Evolutionary conservation across 176 grass and related monocot species (phyloP), one percentile per base, ranked within the genome.

Genomic region (Triticum monococcum): DNA sequence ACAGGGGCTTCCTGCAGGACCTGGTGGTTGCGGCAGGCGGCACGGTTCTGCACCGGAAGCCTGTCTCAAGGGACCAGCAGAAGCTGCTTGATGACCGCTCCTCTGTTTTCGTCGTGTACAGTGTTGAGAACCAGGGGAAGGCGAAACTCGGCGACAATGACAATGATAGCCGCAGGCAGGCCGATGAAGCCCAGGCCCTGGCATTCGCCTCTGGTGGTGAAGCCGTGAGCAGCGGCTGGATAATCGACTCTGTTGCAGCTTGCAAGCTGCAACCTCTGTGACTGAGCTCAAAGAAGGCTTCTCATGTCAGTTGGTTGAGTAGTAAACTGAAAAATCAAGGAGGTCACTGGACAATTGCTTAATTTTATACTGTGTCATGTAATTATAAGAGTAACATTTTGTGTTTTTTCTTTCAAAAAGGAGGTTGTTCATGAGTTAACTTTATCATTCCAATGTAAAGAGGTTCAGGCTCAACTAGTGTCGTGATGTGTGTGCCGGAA

Each of bases 1-100:
- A 90, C 78, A 92, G 88, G 86, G 88, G 93, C 12, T 98, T 91
- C 82, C 87, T 98, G 35, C 91, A 98, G 77, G 93, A 98, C 23
- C 90, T 98, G 28, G 69, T 94, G 52, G 64, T 89, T 10, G 78
- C 88, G 45, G 96, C 93, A 28, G 91, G 91, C 20, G 96, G 92
- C 46, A 81, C 79, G 26, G 50, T 94, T 72, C 40, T 98, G 32
- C 91, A 98, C 18, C 84, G 92, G 74, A 98, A 92, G 82, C 96
- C 96, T 3, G 78, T 98, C 13, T 92, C 92, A 68, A 94, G 93
- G 72, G 86, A 94, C 45, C 82, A 91, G n/a, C 79, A 94, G 43
- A 96, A 80, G 79, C 24, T 98, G 80, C 79, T 98, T 12, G 84
- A 93, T 43, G 87, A 94, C 33, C 82, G 33, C 50, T 94, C 88